Evolutionary conservation across 73 alveolate genomes (phyloP), one percentile per base, ranked within the genome.

Genomic region (Effrenium voratum): DNA sequence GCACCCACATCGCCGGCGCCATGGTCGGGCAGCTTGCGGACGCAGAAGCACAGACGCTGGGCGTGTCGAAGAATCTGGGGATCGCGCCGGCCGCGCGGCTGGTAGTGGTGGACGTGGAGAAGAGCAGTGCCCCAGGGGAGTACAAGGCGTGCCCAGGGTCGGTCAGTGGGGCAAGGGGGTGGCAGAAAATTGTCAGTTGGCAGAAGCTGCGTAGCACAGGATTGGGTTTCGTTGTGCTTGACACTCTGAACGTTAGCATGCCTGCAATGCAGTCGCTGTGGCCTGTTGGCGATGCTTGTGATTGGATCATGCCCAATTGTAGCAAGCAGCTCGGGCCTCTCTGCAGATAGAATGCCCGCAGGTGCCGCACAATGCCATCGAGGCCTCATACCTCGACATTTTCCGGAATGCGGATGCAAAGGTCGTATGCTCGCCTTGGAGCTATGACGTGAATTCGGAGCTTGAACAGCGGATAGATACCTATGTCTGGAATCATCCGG

Each of bases 21-120:
- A 79, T 79, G 90, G 90, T 79, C 1, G 90, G 90, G 34, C 90
- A 79, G 40, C 43, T 79, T 60, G 28, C 46, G 32, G 28, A 43
- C 3, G 34, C 60, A 26, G 90, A 79, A 46, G 90, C 90, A 12
- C 90, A 79, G 32, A 24, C 90, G 13, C 52, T 79, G 30, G 28
- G 32, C 4, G 46, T 28, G 45, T 32, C 90, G 60, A 45, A 45
- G n/a, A 79, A 79, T 46, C 68, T 45, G 66, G 90, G 90, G 32
- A 79, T 79, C 68, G 90, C 90, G 32, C 90, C 90, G 1, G 44
- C 46, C 2, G 90, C 90, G 1, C 90, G 90, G n/a, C 30, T 79
- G 90, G 90, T 79, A 32, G 90, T 79, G 90, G 90, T 79, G 52
- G 90, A 79, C 46, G 90, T 79, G 70, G 90, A 79, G n/a, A 79